Percentiles rank a stretch among this genome's conserved stretches.
Evolutionary conservation across 306 rosid genomes (phyloP).

Genomic region (Datisca glomerata): DNA sequence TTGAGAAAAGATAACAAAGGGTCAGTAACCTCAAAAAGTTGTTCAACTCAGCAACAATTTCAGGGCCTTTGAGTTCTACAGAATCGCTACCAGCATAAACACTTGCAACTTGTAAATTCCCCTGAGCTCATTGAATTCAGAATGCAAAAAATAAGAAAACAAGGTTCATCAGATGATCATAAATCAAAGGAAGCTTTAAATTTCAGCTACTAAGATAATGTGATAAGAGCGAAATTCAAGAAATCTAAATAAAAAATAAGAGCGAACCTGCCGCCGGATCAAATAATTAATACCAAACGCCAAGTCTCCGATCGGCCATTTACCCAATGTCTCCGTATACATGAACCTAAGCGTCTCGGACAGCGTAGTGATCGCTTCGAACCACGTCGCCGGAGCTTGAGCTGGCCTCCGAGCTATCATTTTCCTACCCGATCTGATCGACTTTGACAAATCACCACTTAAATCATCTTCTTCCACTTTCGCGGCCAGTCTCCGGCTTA

Average conservation of each 20-base stretch:
- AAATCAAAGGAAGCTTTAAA: too few relatives aligned
- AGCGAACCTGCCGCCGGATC: slow-evolving; percentile 75
- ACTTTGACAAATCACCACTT: slow-evolving; percentile 37
- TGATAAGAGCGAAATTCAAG: not conserved
- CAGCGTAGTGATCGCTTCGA: slow-evolving; percentile 65
- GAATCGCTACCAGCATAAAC: slow-evolving; percentile 73
- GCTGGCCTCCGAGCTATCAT: slow-evolving; percentile 82
- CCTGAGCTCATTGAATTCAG: slow-evolving; percentile 34
- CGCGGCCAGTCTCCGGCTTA: slow-evolving; percentile 35
- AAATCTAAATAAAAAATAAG: not conserved
- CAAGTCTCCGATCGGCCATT: slow-evolving; percentile 98
- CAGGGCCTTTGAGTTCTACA: slow-evolving; percentile 64
- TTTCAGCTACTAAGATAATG: not conserved
- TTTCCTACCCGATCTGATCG: slow-evolving; percentile 47
- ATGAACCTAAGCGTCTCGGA: slow-evolving; percentile 87
- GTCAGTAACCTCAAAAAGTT: slow-evolving; percentile 60
- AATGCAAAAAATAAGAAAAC: not conserved
- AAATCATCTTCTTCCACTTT: slow-evolving; percentile 36
- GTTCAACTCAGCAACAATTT: slow-evolving; percentile 56
- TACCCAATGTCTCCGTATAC: slow-evolving; percentile 79
- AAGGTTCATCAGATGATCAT: too few relatives aligned
- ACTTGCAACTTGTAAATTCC: slow-evolving; percentile 74
- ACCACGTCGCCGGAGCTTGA: slow-evolving; percentile 82
- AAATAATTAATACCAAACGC: slow-evolving; percentile 93
- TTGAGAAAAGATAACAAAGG: slow-evolving; percentile 67